Percentiles rank a stretch among this genome's conserved stretches.
phyloP scores from a whole-genome alignment of 2,329 filamentous ascomycete species.

The Trichoderma cornu-damae region DNA sequence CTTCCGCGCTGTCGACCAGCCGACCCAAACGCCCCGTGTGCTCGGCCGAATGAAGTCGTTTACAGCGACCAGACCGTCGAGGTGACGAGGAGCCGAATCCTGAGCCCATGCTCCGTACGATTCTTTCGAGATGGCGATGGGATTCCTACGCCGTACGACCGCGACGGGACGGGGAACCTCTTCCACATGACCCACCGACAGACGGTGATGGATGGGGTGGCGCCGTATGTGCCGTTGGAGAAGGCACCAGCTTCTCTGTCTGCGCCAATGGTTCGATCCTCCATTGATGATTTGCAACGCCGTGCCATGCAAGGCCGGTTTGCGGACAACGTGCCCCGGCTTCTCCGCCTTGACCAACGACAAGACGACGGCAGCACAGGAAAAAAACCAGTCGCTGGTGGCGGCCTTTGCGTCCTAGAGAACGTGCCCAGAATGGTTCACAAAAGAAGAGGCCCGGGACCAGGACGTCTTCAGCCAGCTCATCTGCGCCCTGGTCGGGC shows the following conservation, averaged over 20 bases:
- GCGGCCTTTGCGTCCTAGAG: conserved; percentile 73
- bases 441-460: conserved; percentile 38
- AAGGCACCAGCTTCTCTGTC: conserved; percentile 34
- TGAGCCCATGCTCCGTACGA: conserved; percentile 55
- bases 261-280: conserved; percentile 59
- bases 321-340: conserved; percentile 54
- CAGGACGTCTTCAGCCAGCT: conserved; percentile 69
- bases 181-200: conserved; percentile 55
- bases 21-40: conserved; percentile 28
- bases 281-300: conserved; percentile 62
- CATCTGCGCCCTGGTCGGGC: conserved; percentile 64
- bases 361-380: conserved; percentile 49
- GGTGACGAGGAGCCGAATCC: conserved; percentile 39
- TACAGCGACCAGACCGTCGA: conserved; percentile 45
- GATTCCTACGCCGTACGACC: conserved; percentile 60
- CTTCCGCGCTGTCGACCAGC: conserved; percentile 47
- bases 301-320: conserved; percentile 49
- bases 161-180: conserved; percentile 58
- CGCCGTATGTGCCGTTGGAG: conserved; percentile 34
- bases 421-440: conserved; percentile 66
- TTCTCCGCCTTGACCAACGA: conserved; percentile 62
- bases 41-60: conserved; percentile 54
- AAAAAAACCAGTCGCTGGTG: conserved; percentile 70
- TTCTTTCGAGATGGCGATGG: conserved; percentile 42
- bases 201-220: not conserved